Evolutionary conservation across 148 eudicot species (phyloP).

Genomic region (Oxyria digyna): DNA sequence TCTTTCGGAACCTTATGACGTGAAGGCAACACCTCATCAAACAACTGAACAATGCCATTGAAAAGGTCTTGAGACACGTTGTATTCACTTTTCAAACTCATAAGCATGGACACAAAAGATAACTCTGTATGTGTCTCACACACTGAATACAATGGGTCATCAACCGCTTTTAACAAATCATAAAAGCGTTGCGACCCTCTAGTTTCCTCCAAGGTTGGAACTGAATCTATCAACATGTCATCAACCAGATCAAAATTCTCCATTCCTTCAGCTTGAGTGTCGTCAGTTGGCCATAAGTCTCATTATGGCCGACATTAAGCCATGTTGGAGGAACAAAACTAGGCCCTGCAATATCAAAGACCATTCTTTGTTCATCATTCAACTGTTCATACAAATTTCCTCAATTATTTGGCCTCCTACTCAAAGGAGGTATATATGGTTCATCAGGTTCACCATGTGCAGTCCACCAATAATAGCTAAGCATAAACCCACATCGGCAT

Average conservation of each 20-base stretch:
- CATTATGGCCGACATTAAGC: background rate
- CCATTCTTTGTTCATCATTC: background rate
- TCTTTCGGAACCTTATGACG: background rate
- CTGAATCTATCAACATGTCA: background rate
- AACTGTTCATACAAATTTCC: background rate
- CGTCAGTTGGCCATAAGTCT: background rate
- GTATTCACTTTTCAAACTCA: background rate
- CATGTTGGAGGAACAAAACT: background rate
- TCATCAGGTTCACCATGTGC: background rate
- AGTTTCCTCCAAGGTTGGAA: background rate
- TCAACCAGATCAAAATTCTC: no score
- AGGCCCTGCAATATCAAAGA: no score
- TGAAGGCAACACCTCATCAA: background rate
- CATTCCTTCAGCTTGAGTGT: background rate
- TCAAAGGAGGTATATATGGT: background rate
- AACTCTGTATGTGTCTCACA: background rate
- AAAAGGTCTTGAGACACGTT: no score
- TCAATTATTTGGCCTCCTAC: no score
- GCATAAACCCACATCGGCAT: background rate
- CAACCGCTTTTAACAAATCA: background rate
- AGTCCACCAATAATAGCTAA: background rate
- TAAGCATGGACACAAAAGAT: background rate
- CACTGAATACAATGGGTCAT: background rate
- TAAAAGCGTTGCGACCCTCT: background rate
- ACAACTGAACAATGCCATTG: background rate